Base-by-base conservation (phyloP, 140 eudicot species). In the Stevia rebaudiana region DNA sequence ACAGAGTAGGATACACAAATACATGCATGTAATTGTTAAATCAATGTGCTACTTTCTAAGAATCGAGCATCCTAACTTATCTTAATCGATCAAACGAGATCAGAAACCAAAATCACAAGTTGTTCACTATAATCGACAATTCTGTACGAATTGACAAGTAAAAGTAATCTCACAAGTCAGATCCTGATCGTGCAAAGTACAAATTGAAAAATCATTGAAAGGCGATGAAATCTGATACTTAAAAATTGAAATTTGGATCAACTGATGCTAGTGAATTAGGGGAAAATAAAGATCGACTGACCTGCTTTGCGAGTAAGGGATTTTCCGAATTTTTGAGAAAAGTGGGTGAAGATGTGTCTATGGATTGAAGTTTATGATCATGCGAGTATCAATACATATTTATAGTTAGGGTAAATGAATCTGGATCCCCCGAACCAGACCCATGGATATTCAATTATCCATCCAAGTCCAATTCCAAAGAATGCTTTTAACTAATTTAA, bases 341-440 rank as follows among this genome's bases (percentile, higher is more conserved):
- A 59, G 69, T 24, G 40, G 68, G 62, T 48, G 68, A 70, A 48
- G 76, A 70, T 60, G 69, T 48, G 75, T 35, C 18, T 46, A 46
- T 25, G 41, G 60, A 33, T 40, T 40, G 35, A 28, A 22, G 41
- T 18, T 61, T 3, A 33, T 46, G 22, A 57, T 69, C 41, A 53
- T 40, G 21, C 8, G 52, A 40, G 58, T 44, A 48, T 53, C 23
- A 21, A 18, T 15, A 13, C 31, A 35, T 3, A 40, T 71, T 60
- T 72, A 72, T 63, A 72, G 55, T 40, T 70, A 58, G 67, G 76
- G 55, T 61, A 25, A 71, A 16, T 52, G 30, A 28, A 51, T 53
- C 15, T 9, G 70, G 71, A 62, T 51, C 64, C 65, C 64, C 24
- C 10, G 49, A 1, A 25, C 31, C 33, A 25, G 23, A 55, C 47